Conservation (phyloP, 768 basidiomycete species). For the Termitomyces eurrhizus region DNA sequence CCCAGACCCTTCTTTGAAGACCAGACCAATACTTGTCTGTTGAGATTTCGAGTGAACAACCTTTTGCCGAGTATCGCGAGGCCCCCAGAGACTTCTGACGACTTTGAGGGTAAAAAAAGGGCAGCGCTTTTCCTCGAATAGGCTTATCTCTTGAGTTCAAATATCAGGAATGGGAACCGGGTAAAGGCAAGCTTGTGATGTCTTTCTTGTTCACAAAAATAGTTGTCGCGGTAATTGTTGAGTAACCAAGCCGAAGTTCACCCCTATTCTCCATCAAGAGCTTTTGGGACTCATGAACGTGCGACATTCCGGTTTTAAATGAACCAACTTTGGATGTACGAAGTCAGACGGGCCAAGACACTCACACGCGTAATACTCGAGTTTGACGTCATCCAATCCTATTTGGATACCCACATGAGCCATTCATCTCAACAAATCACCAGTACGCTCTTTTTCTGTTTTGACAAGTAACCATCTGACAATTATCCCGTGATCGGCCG, state of each 20-base stretch:
- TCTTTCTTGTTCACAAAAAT: not conserved
- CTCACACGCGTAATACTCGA: not conserved
- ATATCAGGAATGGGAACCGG: not conserved
- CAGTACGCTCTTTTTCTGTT: too few relatives aligned
- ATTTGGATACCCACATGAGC: too few relatives aligned
- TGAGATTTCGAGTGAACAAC: not conserved
- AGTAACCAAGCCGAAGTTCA: not conserved
- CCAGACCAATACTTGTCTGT: not conserved
- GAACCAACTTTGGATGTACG: not conserved
- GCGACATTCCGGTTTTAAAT: not conserved
- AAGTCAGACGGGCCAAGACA: not conserved
- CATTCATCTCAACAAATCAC: not conserved
- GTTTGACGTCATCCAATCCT: too few relatives aligned
- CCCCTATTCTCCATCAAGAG: not conserved
- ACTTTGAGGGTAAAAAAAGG: not conserved
- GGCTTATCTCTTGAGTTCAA: not conserved
- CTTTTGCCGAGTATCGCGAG: not conserved
- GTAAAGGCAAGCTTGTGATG: not conserved
- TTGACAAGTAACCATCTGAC: not conserved
- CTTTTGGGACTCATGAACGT: not conserved
- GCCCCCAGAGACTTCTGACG: not conserved
- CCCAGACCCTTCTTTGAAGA: too few relatives aligned
- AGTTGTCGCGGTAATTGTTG: too few relatives aligned
- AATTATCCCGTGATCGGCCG: conserved; percentile 5
- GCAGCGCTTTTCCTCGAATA: not conserved